Percentiles rank a stretch among this genome's conserved stretches.
Evolutionary conservation across 176 grass and related monocot species (phyloP).

Genomic region (Carex cristatella): DNA sequence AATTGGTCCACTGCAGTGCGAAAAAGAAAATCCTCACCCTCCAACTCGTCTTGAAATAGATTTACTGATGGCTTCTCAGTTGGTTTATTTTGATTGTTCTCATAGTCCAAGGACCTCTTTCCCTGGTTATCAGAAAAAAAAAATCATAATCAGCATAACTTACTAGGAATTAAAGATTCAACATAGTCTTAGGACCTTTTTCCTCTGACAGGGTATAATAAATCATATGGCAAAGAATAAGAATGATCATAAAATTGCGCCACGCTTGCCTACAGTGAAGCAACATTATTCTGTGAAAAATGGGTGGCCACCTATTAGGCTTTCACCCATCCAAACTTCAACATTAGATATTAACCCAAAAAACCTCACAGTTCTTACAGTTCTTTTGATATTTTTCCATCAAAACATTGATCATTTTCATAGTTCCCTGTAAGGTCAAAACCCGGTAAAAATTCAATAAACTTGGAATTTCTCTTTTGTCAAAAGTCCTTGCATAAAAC

Average conservation of each 20-base stretch:
- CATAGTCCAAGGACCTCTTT: constrained; percentile 27
- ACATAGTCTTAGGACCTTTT: neutral
- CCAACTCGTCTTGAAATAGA: constrained; percentile 76
- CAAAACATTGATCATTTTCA: neutral
- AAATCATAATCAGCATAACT: neutral
- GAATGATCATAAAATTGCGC: neutral
- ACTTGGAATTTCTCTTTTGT: neutral
- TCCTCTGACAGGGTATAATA: neutral
- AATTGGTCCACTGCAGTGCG: constrained; percentile 41
- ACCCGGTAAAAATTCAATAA: neutral
- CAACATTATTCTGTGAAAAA: neutral
- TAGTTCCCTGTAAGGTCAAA: neutral
- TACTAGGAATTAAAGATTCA: neutral
- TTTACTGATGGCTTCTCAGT: constrained; percentile 34
- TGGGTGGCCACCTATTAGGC: neutral
- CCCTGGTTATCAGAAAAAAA: constrained; percentile 37
- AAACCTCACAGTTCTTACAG: neutral
- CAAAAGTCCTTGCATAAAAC: neutral
- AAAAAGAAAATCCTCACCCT: constrained; percentile 76
- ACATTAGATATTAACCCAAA: neutral
- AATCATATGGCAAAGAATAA: neutral
- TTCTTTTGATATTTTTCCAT: neutral
- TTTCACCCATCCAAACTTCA: neutral
- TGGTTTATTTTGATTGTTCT: neutral
- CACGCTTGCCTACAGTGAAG: neutral